Percentiles rank a stretch among this genome's conserved stretches.
phyloP scores from a whole-genome alignment of 192 early-diverging fungal species.

The Backusella australiensis region DNA sequence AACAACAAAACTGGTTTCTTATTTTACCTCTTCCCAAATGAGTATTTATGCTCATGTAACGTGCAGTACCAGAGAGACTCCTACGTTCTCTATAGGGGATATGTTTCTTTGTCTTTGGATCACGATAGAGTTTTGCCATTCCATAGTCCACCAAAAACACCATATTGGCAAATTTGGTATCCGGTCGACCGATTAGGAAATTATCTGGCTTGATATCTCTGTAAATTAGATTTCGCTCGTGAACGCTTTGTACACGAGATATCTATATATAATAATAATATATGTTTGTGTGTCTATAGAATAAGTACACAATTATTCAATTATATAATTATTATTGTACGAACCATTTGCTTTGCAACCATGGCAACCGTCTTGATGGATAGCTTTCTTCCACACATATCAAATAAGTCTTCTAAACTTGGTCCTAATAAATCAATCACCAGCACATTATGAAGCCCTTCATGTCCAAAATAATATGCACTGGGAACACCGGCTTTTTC shows the following conservation, averaged over 20 bases:
- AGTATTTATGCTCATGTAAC: slow-evolving; percentile 97
- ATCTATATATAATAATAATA: slow-evolving; percentile 30
- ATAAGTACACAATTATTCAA: not conserved
- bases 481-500: slow-evolving; percentile 77
- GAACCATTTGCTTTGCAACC: slow-evolving; percentile 93
- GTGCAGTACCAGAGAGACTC: slow-evolving; percentile 88
- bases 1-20: not conserved
- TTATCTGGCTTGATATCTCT: slow-evolving; percentile 99
- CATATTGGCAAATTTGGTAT: slow-evolving; percentile 54
- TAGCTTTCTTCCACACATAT: slow-evolving; percentile 89
- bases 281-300: not conserved
- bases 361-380: slow-evolving; percentile 91
- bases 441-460: slow-evolving; percentile 91
- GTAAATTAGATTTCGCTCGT: slow-evolving; percentile 93
- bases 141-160: slow-evolving; percentile 97
- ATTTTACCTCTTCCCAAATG: slow-evolving; percentile 81
- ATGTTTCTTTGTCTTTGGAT: slow-evolving; percentile 93
- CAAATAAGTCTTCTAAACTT: slow-evolving; percentile 92
- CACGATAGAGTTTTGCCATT: slow-evolving; percentile 96
- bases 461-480: slow-evolving; percentile 95
- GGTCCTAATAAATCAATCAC: slow-evolving; percentile 95
- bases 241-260: slow-evolving; percentile 84
- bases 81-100: slow-evolving; percentile 97
- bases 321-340: not conserved
- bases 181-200: slow-evolving; percentile 85